Evolutionary conservation across 2,329 filamentous ascomycete species (phyloP).

Genomic region (Apiospora arundinis): DNA sequence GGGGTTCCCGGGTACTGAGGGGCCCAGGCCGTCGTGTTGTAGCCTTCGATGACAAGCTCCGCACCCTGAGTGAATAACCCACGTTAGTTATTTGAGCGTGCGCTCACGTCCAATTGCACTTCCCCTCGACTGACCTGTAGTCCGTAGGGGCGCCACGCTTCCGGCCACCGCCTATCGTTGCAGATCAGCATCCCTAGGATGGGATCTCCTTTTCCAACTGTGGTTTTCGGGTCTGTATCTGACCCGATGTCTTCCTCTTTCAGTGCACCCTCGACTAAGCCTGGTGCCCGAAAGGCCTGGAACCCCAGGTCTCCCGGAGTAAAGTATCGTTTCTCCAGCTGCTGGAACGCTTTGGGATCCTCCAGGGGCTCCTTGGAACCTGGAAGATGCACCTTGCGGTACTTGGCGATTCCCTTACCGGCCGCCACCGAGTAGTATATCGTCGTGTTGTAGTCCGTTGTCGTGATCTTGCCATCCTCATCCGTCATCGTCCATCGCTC

Average conservation of each 20-base stretch:
- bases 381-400: constrained; percentile 62
- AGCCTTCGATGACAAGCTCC: constrained; percentile 46
- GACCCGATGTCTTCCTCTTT: constrained; percentile 40
- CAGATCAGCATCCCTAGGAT: constrained; percentile 63
- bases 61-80: constrained; percentile 37
- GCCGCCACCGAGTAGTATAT: constrained; percentile 56
- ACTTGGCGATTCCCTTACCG: constrained; percentile 54
- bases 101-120: constrained; percentile 23
- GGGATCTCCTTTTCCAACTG: constrained; percentile 51
- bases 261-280: constrained; percentile 45
- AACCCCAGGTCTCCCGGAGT: constrained; percentile 59
- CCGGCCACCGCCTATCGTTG: constrained; percentile 61
- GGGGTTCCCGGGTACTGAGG: constrained; percentile 46
- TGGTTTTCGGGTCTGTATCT: constrained; percentile 21
- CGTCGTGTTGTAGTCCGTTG: constrained; percentile 54
- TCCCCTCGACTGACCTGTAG: constrained; percentile 49
- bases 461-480: constrained; percentile 41
- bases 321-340: constrained; percentile 64
- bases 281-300: constrained; percentile 57
- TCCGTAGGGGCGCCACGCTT: constrained; percentile 58
- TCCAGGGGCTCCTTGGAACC: constrained; percentile 58
- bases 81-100: background rate
- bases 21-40: constrained; percentile 57
- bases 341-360: constrained; percentile 54
- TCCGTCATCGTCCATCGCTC: constrained; percentile 46